Conservation (phyloP, 345 rosid species). For the Gossypium arboreum region DNA sequence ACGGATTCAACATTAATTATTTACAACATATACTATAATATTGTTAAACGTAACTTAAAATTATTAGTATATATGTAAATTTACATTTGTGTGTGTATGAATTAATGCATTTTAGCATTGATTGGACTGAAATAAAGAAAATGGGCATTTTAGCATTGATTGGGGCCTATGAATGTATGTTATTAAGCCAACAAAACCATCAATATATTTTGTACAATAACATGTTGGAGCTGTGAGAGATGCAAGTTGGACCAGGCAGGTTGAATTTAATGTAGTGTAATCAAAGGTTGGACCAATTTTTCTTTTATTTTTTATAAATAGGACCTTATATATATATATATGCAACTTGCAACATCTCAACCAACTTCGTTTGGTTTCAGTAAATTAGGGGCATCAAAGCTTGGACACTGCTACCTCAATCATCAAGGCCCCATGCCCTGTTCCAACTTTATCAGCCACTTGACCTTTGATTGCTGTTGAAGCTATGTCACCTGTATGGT, state of each 20-base stretch:
- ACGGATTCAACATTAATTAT: too few species aligned
- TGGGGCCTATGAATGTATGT: not conserved
- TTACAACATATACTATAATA: too few species aligned
- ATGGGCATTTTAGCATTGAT: not conserved
- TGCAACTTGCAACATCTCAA: slow-evolving; percentile 10
- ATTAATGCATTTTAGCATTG: not conserved
- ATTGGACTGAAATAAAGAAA: too few species aligned
- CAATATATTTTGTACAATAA: not conserved
- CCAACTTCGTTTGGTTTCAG: not conserved
- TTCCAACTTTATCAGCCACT: not conserved
- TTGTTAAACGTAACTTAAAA: too few species aligned
- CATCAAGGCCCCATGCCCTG: not conserved
- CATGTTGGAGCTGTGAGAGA: not conserved
- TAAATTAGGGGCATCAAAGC: not conserved
- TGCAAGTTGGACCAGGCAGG: not conserved
- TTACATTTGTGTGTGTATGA: too few species aligned
- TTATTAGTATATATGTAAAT: too few species aligned
- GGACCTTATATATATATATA: not conserved
- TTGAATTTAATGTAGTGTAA: slow-evolving; percentile 5
- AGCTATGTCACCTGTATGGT: not conserved
- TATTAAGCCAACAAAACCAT: not conserved
- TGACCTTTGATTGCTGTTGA: not conserved
- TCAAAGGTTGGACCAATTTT: not conserved
- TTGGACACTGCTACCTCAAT: not conserved
- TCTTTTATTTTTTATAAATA: not conserved